Conservation (phyloP, 2,329 filamentous ascomycete genomes). For the Aspergillaceae sp. region DNA sequence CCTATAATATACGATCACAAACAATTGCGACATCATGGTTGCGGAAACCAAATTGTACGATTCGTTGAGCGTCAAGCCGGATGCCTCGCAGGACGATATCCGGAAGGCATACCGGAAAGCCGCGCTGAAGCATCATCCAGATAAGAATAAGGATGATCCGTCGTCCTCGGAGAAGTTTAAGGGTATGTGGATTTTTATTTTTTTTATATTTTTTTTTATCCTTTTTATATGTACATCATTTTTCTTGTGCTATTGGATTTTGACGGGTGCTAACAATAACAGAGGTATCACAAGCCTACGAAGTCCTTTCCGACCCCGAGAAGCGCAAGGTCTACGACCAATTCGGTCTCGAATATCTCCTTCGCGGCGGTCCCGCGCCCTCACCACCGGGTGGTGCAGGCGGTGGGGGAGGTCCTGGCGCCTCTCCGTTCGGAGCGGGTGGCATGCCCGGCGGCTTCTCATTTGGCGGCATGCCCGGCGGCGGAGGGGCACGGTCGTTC, state of each 20-base stretch:
- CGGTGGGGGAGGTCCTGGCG: conserved; percentile 33
- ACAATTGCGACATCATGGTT: conserved; percentile 56
- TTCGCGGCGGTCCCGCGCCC: conserved; percentile 65
- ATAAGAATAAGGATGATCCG: conserved; percentile 94
- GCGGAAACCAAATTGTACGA: conserved; percentile 96
- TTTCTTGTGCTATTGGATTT: neutral
- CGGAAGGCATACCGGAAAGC: conserved; percentile 83
- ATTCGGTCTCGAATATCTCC: conserved; percentile 85
- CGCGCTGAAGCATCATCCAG: conserved; percentile 86
- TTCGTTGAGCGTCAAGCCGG: conserved; percentile 66
- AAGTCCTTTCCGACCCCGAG: conserved; percentile 93
- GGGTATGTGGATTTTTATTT: conserved; percentile 33
- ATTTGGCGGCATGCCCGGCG: conserved; percentile 38
- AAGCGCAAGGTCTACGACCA: conserved; percentile 95
- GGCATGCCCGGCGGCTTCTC: conserved; percentile 48
- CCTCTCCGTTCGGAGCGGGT: conserved; percentile 45
- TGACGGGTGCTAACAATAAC: conserved; percentile 8
- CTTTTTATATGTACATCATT: neutral
- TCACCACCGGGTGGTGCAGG: conserved; percentile 51
- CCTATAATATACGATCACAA: neutral
- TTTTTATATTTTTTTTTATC: neutral
- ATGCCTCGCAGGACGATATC: conserved; percentile 83
- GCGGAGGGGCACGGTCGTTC: conserved; percentile 40
- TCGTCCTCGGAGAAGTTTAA: conserved; percentile 90
- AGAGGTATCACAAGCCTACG: conserved; percentile 94